phyloP scores from a whole-genome alignment of 176 grass and related monocot genomes.

The Elaeis guineensis region DNA sequence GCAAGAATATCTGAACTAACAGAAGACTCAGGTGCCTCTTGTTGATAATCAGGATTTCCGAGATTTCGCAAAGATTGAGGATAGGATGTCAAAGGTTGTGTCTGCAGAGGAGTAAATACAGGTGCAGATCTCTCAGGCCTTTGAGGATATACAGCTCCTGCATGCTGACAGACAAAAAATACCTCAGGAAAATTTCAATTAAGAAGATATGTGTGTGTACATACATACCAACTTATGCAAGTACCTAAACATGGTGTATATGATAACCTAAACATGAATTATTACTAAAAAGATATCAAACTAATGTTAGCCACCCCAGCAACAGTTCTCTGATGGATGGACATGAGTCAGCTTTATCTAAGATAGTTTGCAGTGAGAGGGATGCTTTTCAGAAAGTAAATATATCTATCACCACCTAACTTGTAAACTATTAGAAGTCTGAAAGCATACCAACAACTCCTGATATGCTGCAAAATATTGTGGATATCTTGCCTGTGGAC shows the following conservation, averaged over 20 bases:
- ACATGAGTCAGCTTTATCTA: too few species aligned
- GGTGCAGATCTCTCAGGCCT: slow-evolving; percentile 66
- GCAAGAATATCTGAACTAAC: slow-evolving; percentile 62
- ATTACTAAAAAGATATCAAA: too few species aligned
- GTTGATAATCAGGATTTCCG: slow-evolving; percentile 69
- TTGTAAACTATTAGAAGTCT: not conserved
- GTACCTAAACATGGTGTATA: too few species aligned
- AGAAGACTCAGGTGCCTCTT: slow-evolving; percentile 77
- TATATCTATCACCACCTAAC: too few species aligned
- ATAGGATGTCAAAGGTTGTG: slow-evolving; percentile 45
- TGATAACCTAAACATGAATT: too few species aligned
- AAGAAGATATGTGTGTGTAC: too few species aligned
- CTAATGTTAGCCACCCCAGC: too few species aligned
- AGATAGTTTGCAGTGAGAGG: too few species aligned
- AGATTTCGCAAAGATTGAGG: slow-evolving; percentile 50
- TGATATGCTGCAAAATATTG: slow-evolving; percentile 95
- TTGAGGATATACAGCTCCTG: slow-evolving; percentile 85
- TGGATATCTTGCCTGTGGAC: slow-evolving; percentile 86
- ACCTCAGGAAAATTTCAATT: too few species aligned
- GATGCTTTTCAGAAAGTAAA: too few species aligned
- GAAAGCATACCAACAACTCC: slow-evolving; percentile 65
- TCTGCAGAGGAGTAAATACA: slow-evolving; percentile 61
- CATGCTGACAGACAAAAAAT: slow-evolving; percentile 29
- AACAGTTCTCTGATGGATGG: too few species aligned
- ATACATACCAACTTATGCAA: too few species aligned